Evolutionary conservation across 441 rosid genomes (phyloP), one percentile per base, ranked within the genome.

Genomic region (Gossypium gossypioides): DNA sequence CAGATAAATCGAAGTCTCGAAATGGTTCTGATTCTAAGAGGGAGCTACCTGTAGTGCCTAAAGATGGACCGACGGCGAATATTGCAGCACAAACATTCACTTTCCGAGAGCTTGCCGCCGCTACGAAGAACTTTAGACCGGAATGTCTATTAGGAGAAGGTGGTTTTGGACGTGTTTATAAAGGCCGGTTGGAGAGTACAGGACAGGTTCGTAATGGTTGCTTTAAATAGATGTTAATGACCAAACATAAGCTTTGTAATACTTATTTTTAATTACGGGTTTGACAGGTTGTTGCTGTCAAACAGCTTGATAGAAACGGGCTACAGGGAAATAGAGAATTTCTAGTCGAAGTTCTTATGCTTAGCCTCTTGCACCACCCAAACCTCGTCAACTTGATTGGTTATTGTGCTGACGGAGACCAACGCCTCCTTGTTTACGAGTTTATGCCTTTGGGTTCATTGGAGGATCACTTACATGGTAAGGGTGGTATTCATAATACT

Each of bases 381-480:
- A 94, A 94, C 75, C 97, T 94, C 46, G 97, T 94, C 62, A 94
- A 92, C 83, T 78, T 94, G 85, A 92, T 92, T 59, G 99, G 99
- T 70, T 94, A 94, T 81, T 92, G 99, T 70, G 99, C 99, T 16
- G 97, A 94, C 79, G 97, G 97, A 56, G 99, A 92, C 70, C 99
- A 94, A 46, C 94, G 97, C 74, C 94, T 94, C 71, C 97, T 94
- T 80, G 99, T 94, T 52, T 94, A 94, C 3, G 97, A 94, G 82
- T 94, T 86, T 79, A 92, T 94, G 99, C 94, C 99, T 8, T 83
- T 92, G 57, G 97, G 99, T 46, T 94, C 97, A 0, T 68, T 94
- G 85, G 99, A 94, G 83, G 99, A 94, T 87, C 97, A 94, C 82
- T 81, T 94, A 73, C 99, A 94, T n/a, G 99, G 99, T 94, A 77